Percentiles rank a stretch among this genome's conserved stretches.
Conservation (phyloP, 345 rosid species). For the Garcia nutans region DNA sequence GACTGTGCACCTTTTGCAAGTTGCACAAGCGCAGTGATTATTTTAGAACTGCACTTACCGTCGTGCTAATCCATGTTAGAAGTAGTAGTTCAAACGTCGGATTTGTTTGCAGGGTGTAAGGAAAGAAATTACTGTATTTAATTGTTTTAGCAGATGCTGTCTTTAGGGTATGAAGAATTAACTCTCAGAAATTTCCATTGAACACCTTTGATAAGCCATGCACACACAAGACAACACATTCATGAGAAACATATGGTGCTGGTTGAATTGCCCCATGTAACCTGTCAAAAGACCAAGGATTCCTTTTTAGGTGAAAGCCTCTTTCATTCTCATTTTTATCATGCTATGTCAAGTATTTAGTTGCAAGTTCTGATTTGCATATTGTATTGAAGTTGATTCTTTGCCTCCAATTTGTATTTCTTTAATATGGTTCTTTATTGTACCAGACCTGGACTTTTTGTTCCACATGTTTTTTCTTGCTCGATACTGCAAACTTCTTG, state of each 20-base stretch:
- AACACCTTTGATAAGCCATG: neutral
- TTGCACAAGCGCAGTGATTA: neutral
- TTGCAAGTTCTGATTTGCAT: neutral
- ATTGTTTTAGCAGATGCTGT: neutral
- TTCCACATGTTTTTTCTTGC: slow-evolving; percentile 99
- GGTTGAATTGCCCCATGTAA: neutral
- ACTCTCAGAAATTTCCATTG: neutral
- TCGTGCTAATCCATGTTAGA: neutral
- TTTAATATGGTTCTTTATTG: slow-evolving; percentile 10
- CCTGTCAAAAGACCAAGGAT: neutral
- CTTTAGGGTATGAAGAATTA: neutral
- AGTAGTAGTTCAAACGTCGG: neutral
- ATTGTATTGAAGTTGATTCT: neutral
- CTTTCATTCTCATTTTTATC: neutral
- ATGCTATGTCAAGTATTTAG: neutral
- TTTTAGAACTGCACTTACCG: neutral
- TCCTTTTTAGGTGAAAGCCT: neutral
- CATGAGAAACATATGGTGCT: neutral
- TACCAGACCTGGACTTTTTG: slow-evolving; percentile 90
- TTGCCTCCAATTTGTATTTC: neutral
- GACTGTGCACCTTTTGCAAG: neutral
- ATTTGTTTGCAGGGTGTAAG: neutral
- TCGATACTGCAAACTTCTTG: slow-evolving; percentile 96
- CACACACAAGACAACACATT: neutral
- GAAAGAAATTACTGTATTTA: neutral